Evolutionary conservation across 148 eudicot species (phyloP), one percentile per base, ranked within the genome.

Genomic region (Arctostaphylos glauca): DNA sequence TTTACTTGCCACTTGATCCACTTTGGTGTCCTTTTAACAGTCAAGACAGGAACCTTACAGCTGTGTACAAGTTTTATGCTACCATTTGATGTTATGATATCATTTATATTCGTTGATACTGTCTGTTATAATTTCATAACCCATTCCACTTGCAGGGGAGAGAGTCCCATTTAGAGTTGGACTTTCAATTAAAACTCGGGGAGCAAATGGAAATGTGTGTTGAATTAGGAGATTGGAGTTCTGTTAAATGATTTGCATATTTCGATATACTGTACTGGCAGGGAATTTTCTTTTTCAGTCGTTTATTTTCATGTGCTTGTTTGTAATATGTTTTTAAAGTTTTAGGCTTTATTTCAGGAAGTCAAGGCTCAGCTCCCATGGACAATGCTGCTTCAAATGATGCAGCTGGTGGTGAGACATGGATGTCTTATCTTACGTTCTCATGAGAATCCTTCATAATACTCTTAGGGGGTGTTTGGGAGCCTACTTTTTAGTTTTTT

Each of bases 371-470:
- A 41, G 84, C 79, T 52, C 86, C 91, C 23, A 16, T 86, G 67
- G 87, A 79, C 81, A 83, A 84, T 66, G 86, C n/a, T 68, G 84
- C 90, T 79, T 87, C 92, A 76, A 86, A 88, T 84, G 90, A 87
- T 82, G 93, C 75, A 46, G 92, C 91, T 83, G 94, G 88, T 71
- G 97, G 98, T 95, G 85, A 88, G 95, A 83, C 82, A 78, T 66
- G 46, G 6, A 12, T 80, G 68, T 50, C 50, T 59, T 60, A 43
- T 56, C 23, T 72, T 21, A 12, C 25, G 48, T 59, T 46, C 18
- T 72, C 80, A 38, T 52, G 5, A 56, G 49, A 31, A 68, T 83
- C 31, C 5, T 60, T 16, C 16, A 16, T 2, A 54, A 56, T 53
- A 13, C 56, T 74, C 49, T 41, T n/a, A n/a, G n/a, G n/a, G n/a